Conservation (phyloP, 2,329 filamentous ascomycete genomes). For the Nothopassalora personata region DNA sequence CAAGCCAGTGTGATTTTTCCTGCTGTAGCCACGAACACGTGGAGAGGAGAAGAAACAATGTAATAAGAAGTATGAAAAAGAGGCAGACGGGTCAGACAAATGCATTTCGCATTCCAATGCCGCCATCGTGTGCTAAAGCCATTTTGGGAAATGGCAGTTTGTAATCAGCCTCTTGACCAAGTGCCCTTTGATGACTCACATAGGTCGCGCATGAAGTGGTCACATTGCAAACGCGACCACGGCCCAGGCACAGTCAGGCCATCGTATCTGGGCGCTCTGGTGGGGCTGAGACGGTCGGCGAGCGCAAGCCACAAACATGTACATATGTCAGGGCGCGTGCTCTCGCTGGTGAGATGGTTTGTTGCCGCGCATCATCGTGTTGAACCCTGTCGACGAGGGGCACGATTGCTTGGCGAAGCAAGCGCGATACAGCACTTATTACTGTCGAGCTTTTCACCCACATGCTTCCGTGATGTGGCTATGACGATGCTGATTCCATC, state of each 20-base stretch:
- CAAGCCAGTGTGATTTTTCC: neutral
- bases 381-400: neutral
- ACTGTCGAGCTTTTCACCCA: neutral
- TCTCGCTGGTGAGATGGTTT: neutral
- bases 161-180: conserved; percentile 4
- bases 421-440: neutral
- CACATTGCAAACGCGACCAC: neutral
- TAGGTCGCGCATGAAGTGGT: neutral
- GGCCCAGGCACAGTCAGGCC: neutral
- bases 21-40: neutral
- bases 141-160: conserved; percentile 2
- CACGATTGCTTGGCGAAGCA: neutral
- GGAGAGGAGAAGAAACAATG: neutral
- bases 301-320: neutral
- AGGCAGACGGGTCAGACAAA: neutral
- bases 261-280: neutral
- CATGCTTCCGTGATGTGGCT: neutral
- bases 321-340: neutral
- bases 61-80: neutral
- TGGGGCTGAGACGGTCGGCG: neutral
- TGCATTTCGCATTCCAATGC: neutral
- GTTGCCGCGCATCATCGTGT: neutral
- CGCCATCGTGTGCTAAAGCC: neutral
- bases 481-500: neutral
- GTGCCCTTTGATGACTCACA: conserved; percentile 8